These are phyloP conservation scores for Teunomyces kruisii DNA, from an alignment of 805 yeast species.

Conservation along the genomic window DNA sequence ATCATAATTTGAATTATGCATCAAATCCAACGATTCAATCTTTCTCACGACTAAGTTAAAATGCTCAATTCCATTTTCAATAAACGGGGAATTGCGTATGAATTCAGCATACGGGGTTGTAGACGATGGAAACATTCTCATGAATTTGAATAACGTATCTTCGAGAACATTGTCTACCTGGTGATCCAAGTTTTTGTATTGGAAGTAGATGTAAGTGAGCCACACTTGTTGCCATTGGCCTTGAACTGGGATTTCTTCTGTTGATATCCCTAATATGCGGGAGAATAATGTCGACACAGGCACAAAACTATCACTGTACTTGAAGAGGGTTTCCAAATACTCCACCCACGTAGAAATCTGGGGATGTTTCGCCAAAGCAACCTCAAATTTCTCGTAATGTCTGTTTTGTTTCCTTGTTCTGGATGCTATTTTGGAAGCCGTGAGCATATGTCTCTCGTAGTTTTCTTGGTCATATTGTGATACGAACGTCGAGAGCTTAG, in stretches of 20 bases:
- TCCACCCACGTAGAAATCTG: conserved; percentile 24
- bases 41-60: conserved; percentile 10
- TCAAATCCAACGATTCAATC: conserved; percentile 13
- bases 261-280: conserved; percentile 12
- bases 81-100: conserved; percentile 16
- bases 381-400: conserved; percentile 38
- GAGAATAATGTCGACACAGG: conserved; percentile 8
- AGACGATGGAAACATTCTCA: conserved; percentile 23
- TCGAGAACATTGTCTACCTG: conserved; percentile 8
- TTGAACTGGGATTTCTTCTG: neutral
- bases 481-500: conserved; percentile 41
- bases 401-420: conserved; percentile 25
- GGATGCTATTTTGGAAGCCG: conserved; percentile 31
- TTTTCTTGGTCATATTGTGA: conserved; percentile 23
- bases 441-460: conserved; percentile 37
- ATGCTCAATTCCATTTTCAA: conserved; percentile 10
- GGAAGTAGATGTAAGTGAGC: conserved; percentile 25
- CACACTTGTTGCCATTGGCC: conserved; percentile 17
- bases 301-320: conserved; percentile 4
- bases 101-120: conserved; percentile 27
- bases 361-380: conserved; percentile 16
- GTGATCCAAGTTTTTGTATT: conserved; percentile 18
- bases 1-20: conserved; percentile 16
- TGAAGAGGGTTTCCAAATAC: conserved; percentile 29
- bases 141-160: conserved; percentile 17